A percentile compares a stretch with the other conserved stretches of the same genome.
These are phyloP conservation scores for Penicillium soppii DNA, from an alignment of 495 filamentous ascomycete species.

Conservation along the genomic window DNA sequence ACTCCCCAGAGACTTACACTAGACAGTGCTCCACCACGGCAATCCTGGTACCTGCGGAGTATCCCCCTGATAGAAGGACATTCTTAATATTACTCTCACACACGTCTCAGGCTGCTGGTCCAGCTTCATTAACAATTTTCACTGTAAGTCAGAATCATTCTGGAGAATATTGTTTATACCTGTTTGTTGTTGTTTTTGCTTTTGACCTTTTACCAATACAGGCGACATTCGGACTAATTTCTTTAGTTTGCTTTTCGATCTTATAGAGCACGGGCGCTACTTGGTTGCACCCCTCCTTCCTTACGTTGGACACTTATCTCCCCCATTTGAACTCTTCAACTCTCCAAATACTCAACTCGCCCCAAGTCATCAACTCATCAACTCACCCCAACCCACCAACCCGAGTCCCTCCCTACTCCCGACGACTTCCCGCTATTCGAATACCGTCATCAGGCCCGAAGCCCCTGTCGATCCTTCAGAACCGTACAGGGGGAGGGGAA, in stretches of 20 bases:
- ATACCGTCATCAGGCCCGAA: background rate
- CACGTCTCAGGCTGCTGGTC: constrained; percentile 9
- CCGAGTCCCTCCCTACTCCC: background rate
- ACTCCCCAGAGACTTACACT: constrained; percentile 1
- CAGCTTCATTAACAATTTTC: constrained; percentile 12
- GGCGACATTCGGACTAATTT: constrained; percentile 1
- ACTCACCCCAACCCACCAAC: constrained; percentile 2
- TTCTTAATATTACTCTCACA: constrained; percentile 2
- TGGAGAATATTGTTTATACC: too few relatives aligned
- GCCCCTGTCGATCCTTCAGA: constrained; percentile 25
- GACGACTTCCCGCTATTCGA: constrained; percentile 10
- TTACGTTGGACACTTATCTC: background rate
- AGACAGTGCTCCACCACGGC: constrained; percentile 1
- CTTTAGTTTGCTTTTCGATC: too few relatives aligned
- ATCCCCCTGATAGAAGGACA: background rate
- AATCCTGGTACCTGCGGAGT: constrained; percentile 12
- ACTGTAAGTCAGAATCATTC: background rate
- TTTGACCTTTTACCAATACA: background rate
- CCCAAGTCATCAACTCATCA: constrained; percentile 10
- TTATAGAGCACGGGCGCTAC: constrained; percentile 15
- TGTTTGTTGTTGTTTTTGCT: background rate
- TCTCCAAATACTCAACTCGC: background rate
- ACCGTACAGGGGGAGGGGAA: background rate
- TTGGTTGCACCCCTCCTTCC: constrained; percentile 5
- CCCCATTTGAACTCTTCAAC: background rate